A percentile compares a stretch with the other conserved stretches of the same genome.
phyloP scores from a whole-genome alignment of 371 early-diverging fungal species.

The Syncephalastrum sp. region DNA sequence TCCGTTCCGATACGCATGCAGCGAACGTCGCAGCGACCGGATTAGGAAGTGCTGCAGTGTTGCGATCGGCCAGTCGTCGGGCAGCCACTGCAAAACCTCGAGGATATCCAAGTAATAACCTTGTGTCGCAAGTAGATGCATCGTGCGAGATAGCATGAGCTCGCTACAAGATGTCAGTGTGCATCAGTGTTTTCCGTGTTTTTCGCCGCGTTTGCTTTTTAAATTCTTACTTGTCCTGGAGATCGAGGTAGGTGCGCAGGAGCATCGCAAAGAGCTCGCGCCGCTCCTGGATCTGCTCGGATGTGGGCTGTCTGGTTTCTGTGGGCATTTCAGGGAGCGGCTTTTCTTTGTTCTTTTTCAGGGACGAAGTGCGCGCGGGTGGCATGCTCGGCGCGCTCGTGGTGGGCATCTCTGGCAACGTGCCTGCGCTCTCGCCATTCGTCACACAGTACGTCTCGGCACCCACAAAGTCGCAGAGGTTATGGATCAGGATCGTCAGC shows the following conservation, averaged over 20 bases:
- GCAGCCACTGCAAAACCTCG: slow-evolving; percentile 60
- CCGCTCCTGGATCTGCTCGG: slow-evolving; percentile 23
- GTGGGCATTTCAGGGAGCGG: slow-evolving; percentile 9
- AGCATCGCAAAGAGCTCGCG: slow-evolving; percentile 36
- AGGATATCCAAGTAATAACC: slow-evolving; percentile 60
- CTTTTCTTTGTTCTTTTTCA: slow-evolving; percentile 7
- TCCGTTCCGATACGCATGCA: slow-evolving; percentile 53
- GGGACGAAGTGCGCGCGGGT: slow-evolving; percentile 25
- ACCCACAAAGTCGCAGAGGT: slow-evolving; percentile 60
- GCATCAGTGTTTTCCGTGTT: neutral
- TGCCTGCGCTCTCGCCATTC: slow-evolving; percentile 46
- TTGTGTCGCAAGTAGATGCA: slow-evolving; percentile 62
- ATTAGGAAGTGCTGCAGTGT: slow-evolving; percentile 55
- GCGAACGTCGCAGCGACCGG: slow-evolving; percentile 50
- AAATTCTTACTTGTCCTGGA: slow-evolving; percentile 28
- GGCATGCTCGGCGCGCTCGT: slow-evolving; percentile 8
- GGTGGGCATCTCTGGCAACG: slow-evolving; percentile 15
- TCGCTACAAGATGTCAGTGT: slow-evolving; percentile 26
- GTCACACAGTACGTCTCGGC: slow-evolving; percentile 68
- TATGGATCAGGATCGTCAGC: slow-evolving; percentile 51
- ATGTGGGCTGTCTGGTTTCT: slow-evolving; percentile 5
- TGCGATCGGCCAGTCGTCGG: slow-evolving; percentile 66
- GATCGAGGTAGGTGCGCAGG: slow-evolving; percentile 37
- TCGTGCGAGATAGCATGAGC: slow-evolving; percentile 42
- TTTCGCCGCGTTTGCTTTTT: too few relatives aligned